Percentiles rank a stretch among this genome's conserved stretches.
These are phyloP conservation scores for Ceratocystis cubensis DNA, from an alignment of 2,329 filamentous ascomycete species.

Conservation along the genomic window DNA sequence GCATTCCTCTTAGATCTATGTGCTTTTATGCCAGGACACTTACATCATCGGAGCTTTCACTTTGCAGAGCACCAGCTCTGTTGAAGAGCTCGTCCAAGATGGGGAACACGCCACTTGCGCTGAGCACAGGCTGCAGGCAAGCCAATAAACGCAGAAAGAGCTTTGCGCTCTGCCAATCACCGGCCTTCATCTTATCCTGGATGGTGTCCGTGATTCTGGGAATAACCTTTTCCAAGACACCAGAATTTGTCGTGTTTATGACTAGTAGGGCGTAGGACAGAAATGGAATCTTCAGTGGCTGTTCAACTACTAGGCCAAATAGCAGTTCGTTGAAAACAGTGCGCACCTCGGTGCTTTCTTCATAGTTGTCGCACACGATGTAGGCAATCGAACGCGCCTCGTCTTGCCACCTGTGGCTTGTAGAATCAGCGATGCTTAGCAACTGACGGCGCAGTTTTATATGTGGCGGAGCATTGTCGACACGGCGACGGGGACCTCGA, in stretches of 20 bases:
- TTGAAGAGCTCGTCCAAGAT: conserved; percentile 82
- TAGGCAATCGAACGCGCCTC: conserved; percentile 64
- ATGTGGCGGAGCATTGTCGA: conserved; percentile 55
- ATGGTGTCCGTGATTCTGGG: conserved; percentile 46
- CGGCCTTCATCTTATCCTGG: conserved; percentile 55
- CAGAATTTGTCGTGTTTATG: conserved; percentile 63
- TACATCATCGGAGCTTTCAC: conserved; percentile 83
- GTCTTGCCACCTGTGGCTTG: conserved; percentile 64
- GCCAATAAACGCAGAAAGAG: conserved; percentile 77
- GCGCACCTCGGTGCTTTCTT: conserved; percentile 61
- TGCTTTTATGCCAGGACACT: conserved; percentile 29
- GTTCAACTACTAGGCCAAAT: conserved; percentile 69
- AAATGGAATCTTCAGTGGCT: conserved; percentile 96
- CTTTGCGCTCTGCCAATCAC: conserved; percentile 85
- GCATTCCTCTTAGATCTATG: too few relatives aligned
- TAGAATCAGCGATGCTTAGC: conserved; percentile 68
- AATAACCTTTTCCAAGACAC: conserved; percentile 61
- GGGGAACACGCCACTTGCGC: conserved; percentile 74
- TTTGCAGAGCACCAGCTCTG: conserved; percentile 85
- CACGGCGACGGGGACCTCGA: conserved; percentile 59
- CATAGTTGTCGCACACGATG: conserved; percentile 67
- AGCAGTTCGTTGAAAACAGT: conserved; percentile 60
- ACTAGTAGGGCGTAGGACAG: conserved; percentile 71
- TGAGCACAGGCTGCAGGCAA: conserved; percentile 68
- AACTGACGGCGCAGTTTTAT: conserved; percentile 67